phyloP scores from a whole-genome alignment of 2,329 filamentous ascomycete genomes.

The Mycosphaerella arachidis region DNA sequence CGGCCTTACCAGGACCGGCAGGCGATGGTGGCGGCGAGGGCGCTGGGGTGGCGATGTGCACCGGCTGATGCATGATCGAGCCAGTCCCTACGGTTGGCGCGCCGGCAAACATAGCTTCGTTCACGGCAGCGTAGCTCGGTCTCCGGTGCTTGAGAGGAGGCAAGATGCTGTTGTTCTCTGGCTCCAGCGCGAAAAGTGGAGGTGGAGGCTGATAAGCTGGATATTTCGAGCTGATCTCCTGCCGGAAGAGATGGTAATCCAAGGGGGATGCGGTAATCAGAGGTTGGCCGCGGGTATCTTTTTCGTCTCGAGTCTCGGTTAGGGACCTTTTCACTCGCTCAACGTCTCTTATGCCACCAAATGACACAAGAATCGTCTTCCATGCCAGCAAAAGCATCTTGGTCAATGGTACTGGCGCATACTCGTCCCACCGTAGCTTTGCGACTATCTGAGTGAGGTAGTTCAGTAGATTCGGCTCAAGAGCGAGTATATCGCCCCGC shows the following conservation, averaged over 20 bases:
- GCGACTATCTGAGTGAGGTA: constrained; percentile 62
- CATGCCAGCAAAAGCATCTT: constrained; percentile 69
- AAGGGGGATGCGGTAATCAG: constrained; percentile 87
- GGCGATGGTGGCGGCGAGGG: constrained; percentile 94
- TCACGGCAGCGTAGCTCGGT: constrained; percentile 31
- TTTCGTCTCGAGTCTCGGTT: constrained; percentile 53
- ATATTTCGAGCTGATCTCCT: constrained; percentile 97
- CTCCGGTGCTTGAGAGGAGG: constrained; percentile 77
- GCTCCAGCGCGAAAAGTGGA: constrained; percentile 76
- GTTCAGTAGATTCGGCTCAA: constrained; percentile 61
- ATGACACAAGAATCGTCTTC: constrained; percentile 83
- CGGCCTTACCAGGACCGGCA: constrained; percentile 75
- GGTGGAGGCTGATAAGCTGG: constrained; percentile 90
- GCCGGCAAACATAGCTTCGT: constrained; percentile 40
- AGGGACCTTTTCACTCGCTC: constrained; percentile 69
- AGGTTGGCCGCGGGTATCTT: constrained; percentile 60
- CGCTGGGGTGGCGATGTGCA: constrained; percentile 97
- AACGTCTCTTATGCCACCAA: constrained; percentile 73
- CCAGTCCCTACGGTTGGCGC: constrained; percentile 45
- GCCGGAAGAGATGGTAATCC: constrained; percentile 92
- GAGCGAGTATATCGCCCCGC: constrained; percentile 31
- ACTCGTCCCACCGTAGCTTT: constrained; percentile 52
- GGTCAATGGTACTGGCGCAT: constrained; percentile 54
- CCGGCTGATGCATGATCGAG: constrained; percentile 90
- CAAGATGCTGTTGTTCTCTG: constrained; percentile 85